phyloP scores from a whole-genome alignment of 176 grass and related monocot species.

The Aegilops tauschii region DNA sequence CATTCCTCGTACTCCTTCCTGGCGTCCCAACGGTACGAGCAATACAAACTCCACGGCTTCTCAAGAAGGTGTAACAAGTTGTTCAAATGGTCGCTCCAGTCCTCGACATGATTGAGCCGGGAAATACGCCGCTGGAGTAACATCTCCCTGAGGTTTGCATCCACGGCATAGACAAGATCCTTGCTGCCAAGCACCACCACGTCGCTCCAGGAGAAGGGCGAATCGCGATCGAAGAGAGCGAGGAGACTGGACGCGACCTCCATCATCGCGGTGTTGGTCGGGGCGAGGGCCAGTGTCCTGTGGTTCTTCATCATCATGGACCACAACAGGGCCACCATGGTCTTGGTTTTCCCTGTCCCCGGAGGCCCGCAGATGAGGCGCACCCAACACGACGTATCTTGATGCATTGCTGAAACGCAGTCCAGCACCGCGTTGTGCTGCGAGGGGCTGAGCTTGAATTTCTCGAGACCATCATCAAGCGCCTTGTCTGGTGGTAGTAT shows the following conservation, averaged over 20 bases:
- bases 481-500: not conserved
- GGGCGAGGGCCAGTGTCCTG: constrained; percentile 41
- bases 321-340: constrained; percentile 23
- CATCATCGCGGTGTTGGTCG: constrained; percentile 50
- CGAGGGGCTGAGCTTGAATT: constrained; percentile 44
- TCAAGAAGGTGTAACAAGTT: too few species aligned
- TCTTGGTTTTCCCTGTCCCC: constrained; percentile 72
- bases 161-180: constrained; percentile 1
- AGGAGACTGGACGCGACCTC: constrained; percentile 47
- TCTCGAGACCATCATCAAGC: not conserved
- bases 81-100: not conserved
- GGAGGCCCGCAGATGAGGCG: constrained; percentile 66
- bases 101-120: not conserved
- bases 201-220: constrained; percentile 1
- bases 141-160: constrained; percentile 25
- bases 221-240: not conserved
- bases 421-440: constrained; percentile 28
- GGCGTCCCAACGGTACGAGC: too few species aligned
- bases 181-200: constrained; percentile 54
- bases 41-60: too few species aligned
- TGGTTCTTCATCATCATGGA: not conserved
- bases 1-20: too few species aligned
- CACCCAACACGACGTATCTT: not conserved
- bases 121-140: constrained; percentile 47
- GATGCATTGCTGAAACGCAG: constrained; percentile 38